Evolutionary conservation across 345 rosid species (phyloP).

Genomic region (Eucalyptus cloeziana): DNA sequence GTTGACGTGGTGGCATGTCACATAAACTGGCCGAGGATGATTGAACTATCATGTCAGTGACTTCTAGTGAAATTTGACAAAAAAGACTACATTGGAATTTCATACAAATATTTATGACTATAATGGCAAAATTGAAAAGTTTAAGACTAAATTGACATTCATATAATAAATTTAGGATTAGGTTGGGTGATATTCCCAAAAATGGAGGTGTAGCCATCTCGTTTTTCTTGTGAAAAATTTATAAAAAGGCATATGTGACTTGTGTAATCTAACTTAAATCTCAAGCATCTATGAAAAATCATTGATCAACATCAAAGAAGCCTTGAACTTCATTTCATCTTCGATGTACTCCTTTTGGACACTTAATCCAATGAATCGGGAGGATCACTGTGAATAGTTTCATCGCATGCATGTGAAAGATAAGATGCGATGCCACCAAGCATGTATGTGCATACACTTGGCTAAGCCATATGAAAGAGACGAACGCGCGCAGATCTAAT

Average conservation of each 20-base stretch:
- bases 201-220: background rate
- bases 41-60: background rate
- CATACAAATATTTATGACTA: background rate
- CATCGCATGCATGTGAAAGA: background rate
- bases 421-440: background rate
- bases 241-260: background rate
- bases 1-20: background rate
- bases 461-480: background rate
- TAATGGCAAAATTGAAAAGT: background rate
- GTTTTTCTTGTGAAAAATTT: background rate
- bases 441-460: background rate
- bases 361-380: background rate
- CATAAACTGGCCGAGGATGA: background rate
- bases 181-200: background rate
- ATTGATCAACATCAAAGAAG: background rate
- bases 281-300: background rate
- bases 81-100: background rate
- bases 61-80: background rate
- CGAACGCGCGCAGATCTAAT: background rate
- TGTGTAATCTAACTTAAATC: background rate
- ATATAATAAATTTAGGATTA: background rate
- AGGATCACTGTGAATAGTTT: background rate
- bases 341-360: background rate
- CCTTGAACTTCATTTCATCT: background rate
- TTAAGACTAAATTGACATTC: background rate